phyloP scores from a whole-genome alignment of 2,329 filamentous ascomycete species.

The Nigrospora sphaerica region DNA sequence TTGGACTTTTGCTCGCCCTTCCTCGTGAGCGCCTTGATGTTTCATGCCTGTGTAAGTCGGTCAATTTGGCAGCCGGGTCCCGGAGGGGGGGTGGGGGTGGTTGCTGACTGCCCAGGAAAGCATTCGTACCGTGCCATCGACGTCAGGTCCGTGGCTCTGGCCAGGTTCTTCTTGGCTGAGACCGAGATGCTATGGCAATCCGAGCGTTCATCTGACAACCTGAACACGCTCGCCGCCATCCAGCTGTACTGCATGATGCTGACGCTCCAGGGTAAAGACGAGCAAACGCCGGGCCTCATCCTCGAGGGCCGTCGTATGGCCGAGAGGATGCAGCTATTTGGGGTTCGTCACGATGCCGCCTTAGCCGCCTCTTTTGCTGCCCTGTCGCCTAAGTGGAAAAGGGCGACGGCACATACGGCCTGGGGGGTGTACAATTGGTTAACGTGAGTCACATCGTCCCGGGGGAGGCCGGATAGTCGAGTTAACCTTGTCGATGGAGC shows the following conservation, averaged over 20 bases:
- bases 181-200: conserved; percentile 1
- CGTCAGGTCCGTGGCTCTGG: neutral
- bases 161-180: neutral
- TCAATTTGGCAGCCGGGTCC: neutral
- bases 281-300: neutral
- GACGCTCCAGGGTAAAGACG: neutral
- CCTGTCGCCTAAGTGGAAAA: neutral
- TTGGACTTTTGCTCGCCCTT: conserved; percentile 10
- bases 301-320: neutral
- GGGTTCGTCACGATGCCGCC: neutral
- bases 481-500: no score
- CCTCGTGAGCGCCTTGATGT: conserved; percentile 8
- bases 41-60: conserved; percentile 8
- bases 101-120: neutral
- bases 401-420: conserved; percentile 1
- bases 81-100: no score
- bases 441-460: neutral
- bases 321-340: neutral
- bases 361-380: neutral
- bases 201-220: neutral
- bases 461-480: no score
- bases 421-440: conserved; percentile 3
- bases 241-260: neutral
- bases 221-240: neutral
- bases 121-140: neutral